Conservation (phyloP, 306 rosid species). For the Vigna radiata region DNA sequence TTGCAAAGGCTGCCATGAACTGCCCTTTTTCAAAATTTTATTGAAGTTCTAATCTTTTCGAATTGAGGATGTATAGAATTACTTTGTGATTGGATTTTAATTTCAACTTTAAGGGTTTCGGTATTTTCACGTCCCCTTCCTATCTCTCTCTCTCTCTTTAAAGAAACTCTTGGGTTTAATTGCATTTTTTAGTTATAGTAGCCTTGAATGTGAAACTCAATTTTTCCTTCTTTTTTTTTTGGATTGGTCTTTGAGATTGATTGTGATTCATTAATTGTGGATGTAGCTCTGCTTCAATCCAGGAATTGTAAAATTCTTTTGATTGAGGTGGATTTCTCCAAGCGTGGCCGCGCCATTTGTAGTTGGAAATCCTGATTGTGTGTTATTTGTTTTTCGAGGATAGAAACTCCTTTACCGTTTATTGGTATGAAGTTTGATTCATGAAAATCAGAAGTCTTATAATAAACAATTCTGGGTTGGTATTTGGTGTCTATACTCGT, state of each 20-base stretch:
- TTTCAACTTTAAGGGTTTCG: neutral
- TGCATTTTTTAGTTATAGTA: neutral
- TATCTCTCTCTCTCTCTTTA: too few relatives aligned
- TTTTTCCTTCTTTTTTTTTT: neutral
- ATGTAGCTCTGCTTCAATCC: neutral
- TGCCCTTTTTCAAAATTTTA: neutral
- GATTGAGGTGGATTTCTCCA: neutral
- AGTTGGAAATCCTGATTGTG: slow-evolving; percentile 1
- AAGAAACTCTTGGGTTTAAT: neutral
- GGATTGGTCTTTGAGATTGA: neutral
- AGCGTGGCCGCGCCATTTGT: neutral
- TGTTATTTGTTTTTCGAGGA: neutral
- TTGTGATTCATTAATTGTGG: neutral
- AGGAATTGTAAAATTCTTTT: neutral
- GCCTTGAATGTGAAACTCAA: neutral
- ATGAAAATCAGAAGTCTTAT: slow-evolving; percentile 22
- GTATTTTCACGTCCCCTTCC: neutral
- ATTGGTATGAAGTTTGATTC: slow-evolving; percentile 1
- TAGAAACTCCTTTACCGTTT: neutral
- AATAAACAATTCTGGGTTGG: neutral
- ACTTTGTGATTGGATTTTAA: neutral
- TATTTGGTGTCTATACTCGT: neutral
- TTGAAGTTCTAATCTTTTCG: neutral
- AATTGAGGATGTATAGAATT: neutral
- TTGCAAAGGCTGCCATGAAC: neutral